Evolutionary conservation across 805 yeast species (phyloP), one percentile per base, ranked within the genome.

Genomic region (Saturnispora halmiae): DNA sequence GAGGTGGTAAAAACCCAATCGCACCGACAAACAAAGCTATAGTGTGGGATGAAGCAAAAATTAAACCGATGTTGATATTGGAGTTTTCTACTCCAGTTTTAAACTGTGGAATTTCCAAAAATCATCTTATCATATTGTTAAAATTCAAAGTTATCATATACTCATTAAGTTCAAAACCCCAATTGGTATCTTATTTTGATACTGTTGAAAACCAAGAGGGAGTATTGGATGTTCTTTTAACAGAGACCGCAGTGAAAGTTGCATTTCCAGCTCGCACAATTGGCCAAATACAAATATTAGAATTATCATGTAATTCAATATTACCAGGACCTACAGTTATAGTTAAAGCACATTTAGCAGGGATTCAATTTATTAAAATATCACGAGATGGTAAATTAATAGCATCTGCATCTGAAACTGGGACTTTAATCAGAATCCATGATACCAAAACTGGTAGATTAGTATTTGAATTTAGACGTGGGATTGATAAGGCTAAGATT

Each of bases 31-130:
- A 84, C 61, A 83, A 82, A 57, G 73, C 87, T 29, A 71, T 86
- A 27, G 79, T 90, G 14, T 92, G 96, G 95, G 96, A 90, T 60
- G 97, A 90, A 57, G 60, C 84, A 45, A 83, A 84, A 59, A 72
- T 79, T 47, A 78, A 77, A 49, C 78, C 79, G 22, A 81, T 88
- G 4, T 66, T 85, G 15, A 71, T 72, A 28, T 61, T 92, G 44
- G 92, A 84, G 56, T 86, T 88, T 55, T 70, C 73, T 67, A 73
- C 79, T 34, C 83, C 90, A 0, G 79, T 90, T 4, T 63, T 82
- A 35, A 77, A 81, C 47, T 86, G 85, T 8, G 69, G 80, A 30
- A 60, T 90, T 30, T 82, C 94, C 9, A 67, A 95, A 42, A 73
- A 80, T 10, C 65, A 86, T 41, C 79, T 90, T 3, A 72, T 88